Evolutionary conservation across 805 yeast genomes (phyloP).

Genomic region (Kockiozyma suomiensis): DNA sequence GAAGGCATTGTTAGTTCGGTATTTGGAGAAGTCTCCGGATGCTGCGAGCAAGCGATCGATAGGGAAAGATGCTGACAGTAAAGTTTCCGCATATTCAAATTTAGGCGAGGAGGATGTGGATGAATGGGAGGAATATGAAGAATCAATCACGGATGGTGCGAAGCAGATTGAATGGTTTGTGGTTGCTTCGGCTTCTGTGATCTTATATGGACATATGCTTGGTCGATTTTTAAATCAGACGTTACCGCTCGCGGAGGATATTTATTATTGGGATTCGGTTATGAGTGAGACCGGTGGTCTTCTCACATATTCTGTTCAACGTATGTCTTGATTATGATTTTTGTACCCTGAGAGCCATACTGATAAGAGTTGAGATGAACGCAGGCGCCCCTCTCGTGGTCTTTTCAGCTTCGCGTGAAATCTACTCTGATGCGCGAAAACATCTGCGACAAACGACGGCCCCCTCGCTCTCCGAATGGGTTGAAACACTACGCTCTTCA

Average conservation of each 20-base stretch:
- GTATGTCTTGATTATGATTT: slow-evolving; percentile 27
- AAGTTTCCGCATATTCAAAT: not conserved
- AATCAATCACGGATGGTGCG: slow-evolving; percentile 4
- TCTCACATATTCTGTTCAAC: slow-evolving; percentile 48
- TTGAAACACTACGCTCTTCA: slow-evolving; percentile 13
- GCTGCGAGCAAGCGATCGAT: not conserved
- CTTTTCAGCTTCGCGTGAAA: slow-evolving; percentile 21
- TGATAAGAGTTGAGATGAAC: not conserved
- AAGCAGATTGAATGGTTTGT: slow-evolving; percentile 40
- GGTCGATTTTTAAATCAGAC: slow-evolving; percentile 47
- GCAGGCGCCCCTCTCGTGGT: slow-evolving; percentile 30
- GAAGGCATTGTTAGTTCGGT: slow-evolving; percentile 2
- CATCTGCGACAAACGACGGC: slow-evolving; percentile 4
- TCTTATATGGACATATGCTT: slow-evolving; percentile 44
- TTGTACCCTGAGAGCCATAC: slow-evolving; percentile 25
- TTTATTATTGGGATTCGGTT: slow-evolving; percentile 52
- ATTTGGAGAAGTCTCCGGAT: slow-evolving; percentile 11
- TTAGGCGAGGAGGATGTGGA: not conserved
- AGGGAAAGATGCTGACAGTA: not conserved
- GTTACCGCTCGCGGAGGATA: slow-evolving; percentile 48
- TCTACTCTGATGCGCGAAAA: slow-evolving; percentile 25
- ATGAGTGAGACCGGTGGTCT: slow-evolving; percentile 43
- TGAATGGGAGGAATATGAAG: slow-evolving; percentile 18
- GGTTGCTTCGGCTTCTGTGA: slow-evolving; percentile 42
- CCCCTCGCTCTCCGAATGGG: slow-evolving; percentile 23